Base-by-base conservation (phyloP, 2,329 filamentous ascomycete genomes). In the Dactylonectria macrodidyma region DNA sequence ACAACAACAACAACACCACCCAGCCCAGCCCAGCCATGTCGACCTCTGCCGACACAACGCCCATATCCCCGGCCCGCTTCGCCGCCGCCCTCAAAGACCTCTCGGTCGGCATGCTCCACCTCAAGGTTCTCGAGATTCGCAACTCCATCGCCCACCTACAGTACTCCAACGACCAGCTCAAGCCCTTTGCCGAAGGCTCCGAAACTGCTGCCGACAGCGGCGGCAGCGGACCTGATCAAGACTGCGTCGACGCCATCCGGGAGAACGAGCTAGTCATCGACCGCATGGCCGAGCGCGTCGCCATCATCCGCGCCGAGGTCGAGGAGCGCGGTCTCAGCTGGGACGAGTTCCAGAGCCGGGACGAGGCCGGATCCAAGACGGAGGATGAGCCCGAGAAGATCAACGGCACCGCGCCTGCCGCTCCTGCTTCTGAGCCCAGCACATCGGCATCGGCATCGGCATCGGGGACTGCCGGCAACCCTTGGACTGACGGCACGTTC, bases 131-230 rank as follows among this genome's bases (percentile, higher is more conserved):
- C 77, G 93, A 95, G 80, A 86, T 95, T 69, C 89, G 89, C 78
- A 95, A 94, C 86, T 89, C 86, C 74, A 91, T 95, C 77, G 86
- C 88, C 26, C 92, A 95, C 80, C 89, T 95, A 30, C 88, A 91
- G 75, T 90, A 90, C 79, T 93, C 90, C 70, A 95, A 95, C 82
- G 87, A 88, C 70, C 89, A 95, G 79, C 90, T 95, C 66, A 84
- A 87, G 62, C 91, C 92, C 38, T 94, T 89, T 74, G 91, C 91
- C 63, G 86, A 90, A 14, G 86, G 85, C 33, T 76, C 77, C 24
- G 79, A 78, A 3, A 75, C 81, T 0, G 76, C 82, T n/a, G 33
- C 44, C 5, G 69, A 46, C 4, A 46, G 54, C 22, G 67, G 38
- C 33, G 59, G 71, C 3, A 65, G 69, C 3, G 71, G 66, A 16